These are phyloP conservation scores for Morella rubra DNA, from an alignment of 306 rosid genomes.

Conservation along the genomic window DNA sequence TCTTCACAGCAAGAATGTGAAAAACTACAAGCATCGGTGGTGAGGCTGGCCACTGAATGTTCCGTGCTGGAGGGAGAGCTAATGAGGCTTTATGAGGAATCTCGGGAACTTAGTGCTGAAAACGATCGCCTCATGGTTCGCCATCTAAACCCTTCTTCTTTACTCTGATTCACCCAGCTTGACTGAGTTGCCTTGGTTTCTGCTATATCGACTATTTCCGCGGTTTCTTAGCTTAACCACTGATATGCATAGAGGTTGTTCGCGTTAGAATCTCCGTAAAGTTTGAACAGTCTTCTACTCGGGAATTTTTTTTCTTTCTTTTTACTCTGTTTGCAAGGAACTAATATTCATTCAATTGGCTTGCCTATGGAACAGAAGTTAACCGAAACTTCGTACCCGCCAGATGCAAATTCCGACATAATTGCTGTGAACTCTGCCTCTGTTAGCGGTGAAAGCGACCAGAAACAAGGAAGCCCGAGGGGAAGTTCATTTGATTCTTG, in stretches of 20 bases:
- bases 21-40: conserved; percentile 6
- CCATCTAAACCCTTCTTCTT: conserved; percentile 24
- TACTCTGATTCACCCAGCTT: background rate
- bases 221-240: background rate
- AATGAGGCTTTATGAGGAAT: conserved; percentile 30
- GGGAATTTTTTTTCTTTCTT: background rate
- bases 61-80: conserved; percentile 22
- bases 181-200: background rate
- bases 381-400: conserved; percentile 21
- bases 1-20: conserved; percentile 39
- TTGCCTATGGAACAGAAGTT: conserved; percentile 40
- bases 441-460: conserved; percentile 1
- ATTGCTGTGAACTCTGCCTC: conserved; percentile 29
- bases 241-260: background rate
- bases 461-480: too few species aligned
- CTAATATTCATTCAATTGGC: conserved; percentile 19
- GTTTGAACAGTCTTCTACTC: background rate
- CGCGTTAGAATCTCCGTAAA: background rate
- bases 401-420: conserved; percentile 28
- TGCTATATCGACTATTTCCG: background rate
- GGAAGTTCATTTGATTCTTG: too few species aligned
- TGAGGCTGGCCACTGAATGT: conserved; percentile 12
- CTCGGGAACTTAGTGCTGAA: conserved; percentile 24
- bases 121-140: conserved; percentile 39
- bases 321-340: background rate